Evolutionary conservation across 306 rosid genomes (phyloP).

Genomic region (Pterocarpus santalinus): DNA sequence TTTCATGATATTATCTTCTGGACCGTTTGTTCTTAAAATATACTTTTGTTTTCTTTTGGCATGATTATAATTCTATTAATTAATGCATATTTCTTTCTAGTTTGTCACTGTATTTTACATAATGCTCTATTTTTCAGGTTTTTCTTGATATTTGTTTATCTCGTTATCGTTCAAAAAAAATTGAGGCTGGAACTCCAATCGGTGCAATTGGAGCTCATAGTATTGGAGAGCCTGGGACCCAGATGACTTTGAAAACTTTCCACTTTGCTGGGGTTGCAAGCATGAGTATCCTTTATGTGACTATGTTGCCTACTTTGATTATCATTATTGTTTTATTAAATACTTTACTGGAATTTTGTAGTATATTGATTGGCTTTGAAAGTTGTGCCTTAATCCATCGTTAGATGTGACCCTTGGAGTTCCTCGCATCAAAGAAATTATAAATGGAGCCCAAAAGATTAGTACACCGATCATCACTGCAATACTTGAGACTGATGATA

Average conservation of each 20-base stretch:
- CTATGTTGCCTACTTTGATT: slow-evolving; percentile 15
- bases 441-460: slow-evolving; percentile 76
- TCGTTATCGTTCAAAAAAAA: slow-evolving; percentile 75
- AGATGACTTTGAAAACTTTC: slow-evolving; percentile 94
- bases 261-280: slow-evolving; percentile 99
- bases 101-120: slow-evolving; percentile 21
- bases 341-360: slow-evolving; percentile 23
- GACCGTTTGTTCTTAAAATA: neutral
- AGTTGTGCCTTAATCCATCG: slow-evolving; percentile 59
- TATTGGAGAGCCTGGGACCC: slow-evolving; percentile 99
- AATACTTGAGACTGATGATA: slow-evolving; percentile 64
- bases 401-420: slow-evolving; percentile 94
- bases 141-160: slow-evolving; percentile 82
- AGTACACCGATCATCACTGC: slow-evolving; percentile 93
- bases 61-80: neutral
- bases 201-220: slow-evolving; percentile 99
- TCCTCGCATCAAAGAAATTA: slow-evolving; percentile 96
- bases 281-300: slow-evolving; percentile 93
- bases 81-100: neutral
- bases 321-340: slow-evolving; percentile 17
- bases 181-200: slow-evolving; percentile 93
- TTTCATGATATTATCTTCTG: neutral
- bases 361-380: slow-evolving; percentile 42
- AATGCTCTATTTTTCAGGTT: slow-evolving; percentile 60
- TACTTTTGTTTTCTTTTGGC: slow-evolving; percentile 12